A percentile compares a stretch with the other conserved stretches of the same genome.
phyloP scores from a whole-genome alignment of 345 rosid genomes.

The Eucalyptus caleyi region DNA sequence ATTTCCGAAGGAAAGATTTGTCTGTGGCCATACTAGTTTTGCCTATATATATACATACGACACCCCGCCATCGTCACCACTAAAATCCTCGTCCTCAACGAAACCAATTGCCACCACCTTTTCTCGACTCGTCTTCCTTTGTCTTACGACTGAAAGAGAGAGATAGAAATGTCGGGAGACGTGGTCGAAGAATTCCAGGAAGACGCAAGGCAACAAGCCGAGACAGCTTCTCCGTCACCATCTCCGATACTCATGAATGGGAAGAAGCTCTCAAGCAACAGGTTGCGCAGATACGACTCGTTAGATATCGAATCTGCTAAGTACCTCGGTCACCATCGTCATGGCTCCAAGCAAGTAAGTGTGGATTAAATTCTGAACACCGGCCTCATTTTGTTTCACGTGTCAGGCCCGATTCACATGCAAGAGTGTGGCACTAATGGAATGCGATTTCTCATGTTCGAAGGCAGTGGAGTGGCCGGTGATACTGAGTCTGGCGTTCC shows the following conservation, averaged over 20 bases:
- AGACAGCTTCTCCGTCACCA: background rate
- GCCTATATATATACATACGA: background rate
- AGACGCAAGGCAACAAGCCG: background rate
- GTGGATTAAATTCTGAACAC: background rate
- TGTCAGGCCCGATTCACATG: background rate
- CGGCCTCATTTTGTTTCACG: background rate
- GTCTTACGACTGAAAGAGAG: background rate
- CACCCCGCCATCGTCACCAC: background rate
- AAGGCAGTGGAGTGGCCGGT: background rate
- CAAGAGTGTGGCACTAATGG: background rate
- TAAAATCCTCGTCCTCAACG: background rate
- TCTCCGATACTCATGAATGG: background rate
- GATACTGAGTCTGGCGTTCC: conserved; percentile 35
- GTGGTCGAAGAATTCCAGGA: background rate
- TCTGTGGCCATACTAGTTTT: background rate
- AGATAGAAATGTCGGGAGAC: background rate
- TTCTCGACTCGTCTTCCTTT: background rate
- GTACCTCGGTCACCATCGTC: background rate
- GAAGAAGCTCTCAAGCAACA: background rate
- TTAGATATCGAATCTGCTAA: background rate
- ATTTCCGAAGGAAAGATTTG: background rate
- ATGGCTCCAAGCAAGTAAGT: background rate
- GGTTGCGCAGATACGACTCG: background rate
- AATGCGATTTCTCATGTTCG: background rate
- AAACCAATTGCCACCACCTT: background rate